Base-by-base conservation (phyloP, 1,284 basidiomycete genomes). In the Termitomyces sp. region DNA sequence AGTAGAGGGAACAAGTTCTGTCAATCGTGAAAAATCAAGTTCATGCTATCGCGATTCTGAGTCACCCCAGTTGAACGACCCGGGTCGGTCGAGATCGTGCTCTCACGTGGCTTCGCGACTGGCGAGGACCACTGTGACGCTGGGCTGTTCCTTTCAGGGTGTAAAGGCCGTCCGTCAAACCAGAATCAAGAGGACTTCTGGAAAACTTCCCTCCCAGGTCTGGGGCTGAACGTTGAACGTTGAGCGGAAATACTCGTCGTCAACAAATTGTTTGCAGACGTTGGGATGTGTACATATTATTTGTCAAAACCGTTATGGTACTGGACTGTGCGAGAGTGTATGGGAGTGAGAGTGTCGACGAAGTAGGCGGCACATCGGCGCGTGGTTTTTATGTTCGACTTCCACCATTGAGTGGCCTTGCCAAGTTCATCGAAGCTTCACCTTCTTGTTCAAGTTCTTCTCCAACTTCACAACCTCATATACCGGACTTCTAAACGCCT, bases 401-500 rank as follows among this genome's bases (percentile, higher is more conserved):
- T 47, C 15, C 45, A 48, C n/a, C 34, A 17, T 26, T 0, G 26
- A 28, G 42, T 43, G 34, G 34, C 46, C 36, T 53, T 31, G 17
- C 41, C 33, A 6, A 34, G 34, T 36, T 15, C 7, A 36, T 36
- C 34, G 24, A n/a, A 36, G 15, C 15, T 34, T 15, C 13, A 5
- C 15, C 5, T 34, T 15, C 34, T 7, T 24, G 24, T 13, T 44
- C 19, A 19, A 15, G 46, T 21, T 21, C 30, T 38, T 43, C 49
- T 30, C 33, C 39, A 47, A 30, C 36, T 21, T 44, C 33, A 55
- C 38, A 34, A 57, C 36, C 45, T 33, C 47, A 26, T 52, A n/a
- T 50, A 26, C 46, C 41, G 38, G 52, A 50, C 36, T n/a, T 38
- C 38, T 53, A 4, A 53, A 50, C 40, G 46, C n/a, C 26, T 33